phyloP scores from a whole-genome alignment of 257 asterid genomes.

The Ligustrum vulgare region DNA sequence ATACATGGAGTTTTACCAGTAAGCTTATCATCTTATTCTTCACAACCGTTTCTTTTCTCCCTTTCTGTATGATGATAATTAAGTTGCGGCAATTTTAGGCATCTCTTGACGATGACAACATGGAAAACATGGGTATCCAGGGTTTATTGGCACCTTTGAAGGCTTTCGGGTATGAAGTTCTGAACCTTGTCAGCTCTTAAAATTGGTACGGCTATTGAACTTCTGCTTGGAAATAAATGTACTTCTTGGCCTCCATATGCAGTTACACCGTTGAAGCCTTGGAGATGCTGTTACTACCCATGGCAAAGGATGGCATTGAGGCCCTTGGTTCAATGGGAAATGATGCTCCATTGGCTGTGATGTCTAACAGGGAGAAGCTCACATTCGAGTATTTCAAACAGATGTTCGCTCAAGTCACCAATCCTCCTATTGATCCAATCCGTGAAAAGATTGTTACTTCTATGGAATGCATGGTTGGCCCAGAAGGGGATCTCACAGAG shows the following conservation, averaged over 20 bases:
- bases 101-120: conserved; percentile 65
- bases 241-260: conserved; percentile 32
- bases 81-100: conserved; percentile 42
- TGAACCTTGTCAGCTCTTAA: conserved; percentile 12
- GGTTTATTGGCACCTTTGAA: conserved; percentile 89
- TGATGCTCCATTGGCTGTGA: conserved; percentile 97
- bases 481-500: conserved; percentile 99
- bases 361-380: conserved; percentile 95
- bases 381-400: conserved; percentile 94
- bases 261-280: conserved; percentile 88
- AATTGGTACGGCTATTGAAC: neutral
- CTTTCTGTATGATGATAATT: conserved; percentile 27
- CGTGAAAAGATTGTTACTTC: conserved; percentile 99
- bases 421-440: conserved; percentile 98
- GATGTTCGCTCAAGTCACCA: conserved; percentile 99
- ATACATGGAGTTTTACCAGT: conserved; percentile 80
- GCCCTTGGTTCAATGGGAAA: conserved; percentile 99
- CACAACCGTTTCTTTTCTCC: neutral
- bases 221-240: conserved; percentile 7
- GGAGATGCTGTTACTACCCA: conserved; percentile 94
- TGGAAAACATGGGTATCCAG: conserved; percentile 87
- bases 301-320: conserved; percentile 96
- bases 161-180: conserved; percentile 82
- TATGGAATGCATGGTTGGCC: conserved; percentile 97
- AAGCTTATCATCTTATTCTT: conserved; percentile 32